Evolutionary conservation across 495 filamentous ascomycete species (phyloP).

Genomic region (Neurospora intermedia): DNA sequence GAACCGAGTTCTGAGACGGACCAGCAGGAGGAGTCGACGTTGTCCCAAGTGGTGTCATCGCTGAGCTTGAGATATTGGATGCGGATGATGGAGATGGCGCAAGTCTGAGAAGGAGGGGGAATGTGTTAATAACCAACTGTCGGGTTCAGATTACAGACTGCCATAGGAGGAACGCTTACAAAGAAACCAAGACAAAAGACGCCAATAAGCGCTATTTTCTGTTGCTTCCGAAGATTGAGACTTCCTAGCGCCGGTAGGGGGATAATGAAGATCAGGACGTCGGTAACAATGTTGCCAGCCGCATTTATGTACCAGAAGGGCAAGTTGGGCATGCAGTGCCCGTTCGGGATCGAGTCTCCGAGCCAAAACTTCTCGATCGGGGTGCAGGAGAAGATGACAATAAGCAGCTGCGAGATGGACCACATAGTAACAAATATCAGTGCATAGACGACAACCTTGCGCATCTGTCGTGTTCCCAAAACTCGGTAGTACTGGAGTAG

Average conservation of each 20-base stretch:
- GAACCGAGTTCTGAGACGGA: slow-evolving; percentile 46
- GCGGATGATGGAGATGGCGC: slow-evolving; percentile 47
- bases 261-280: slow-evolving; percentile 38
- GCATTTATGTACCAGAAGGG: slow-evolving; percentile 40
- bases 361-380: slow-evolving; percentile 33
- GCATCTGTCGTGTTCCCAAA: slow-evolving; percentile 21
- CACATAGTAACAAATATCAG: slow-evolving; percentile 25
- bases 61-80: slow-evolving; percentile 39
- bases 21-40: slow-evolving; percentile 49
- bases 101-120: slow-evolving; percentile 20
- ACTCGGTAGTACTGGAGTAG: slow-evolving; percentile 34
- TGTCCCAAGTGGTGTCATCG: slow-evolving; percentile 44
- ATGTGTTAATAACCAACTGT: neutral
- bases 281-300: slow-evolving; percentile 41
- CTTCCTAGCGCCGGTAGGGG: slow-evolving; percentile 34
- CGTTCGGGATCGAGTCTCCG: slow-evolving; percentile 9
- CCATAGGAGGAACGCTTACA: slow-evolving; percentile 6
- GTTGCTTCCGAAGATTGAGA: slow-evolving; percentile 16
- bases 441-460: slow-evolving; percentile 15
- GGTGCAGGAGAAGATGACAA: slow-evolving; percentile 27
- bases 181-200: slow-evolving; percentile 25
- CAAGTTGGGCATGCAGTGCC: slow-evolving; percentile 32
- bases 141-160: neutral
- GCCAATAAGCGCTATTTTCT: slow-evolving; percentile 18
- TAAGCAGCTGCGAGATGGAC: slow-evolving; percentile 31